phyloP scores from a whole-genome alignment of 1,284 basidiomycete genomes.

The Phylloboletellus chloephorus region DNA sequence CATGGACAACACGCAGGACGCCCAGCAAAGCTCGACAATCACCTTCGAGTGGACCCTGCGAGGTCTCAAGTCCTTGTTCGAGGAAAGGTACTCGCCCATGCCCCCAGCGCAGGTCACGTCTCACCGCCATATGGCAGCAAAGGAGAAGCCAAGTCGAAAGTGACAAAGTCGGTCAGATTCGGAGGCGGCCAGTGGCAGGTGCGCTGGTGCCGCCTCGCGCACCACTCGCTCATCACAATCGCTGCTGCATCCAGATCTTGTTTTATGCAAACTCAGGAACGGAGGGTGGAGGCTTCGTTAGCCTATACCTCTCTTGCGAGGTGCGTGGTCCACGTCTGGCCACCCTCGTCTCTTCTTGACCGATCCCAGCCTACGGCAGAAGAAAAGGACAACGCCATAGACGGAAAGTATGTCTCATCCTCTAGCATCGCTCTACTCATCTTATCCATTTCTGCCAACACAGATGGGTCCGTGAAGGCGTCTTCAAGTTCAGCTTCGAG shows the following conservation, averaged over 20 bases:
- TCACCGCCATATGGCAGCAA: constrained; percentile 35
- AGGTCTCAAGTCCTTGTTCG: constrained; percentile 65
- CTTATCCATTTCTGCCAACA: background rate
- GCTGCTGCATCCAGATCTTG: constrained; percentile 46
- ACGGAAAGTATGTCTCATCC: constrained; percentile 47
- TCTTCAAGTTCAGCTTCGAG: constrained; percentile 82
- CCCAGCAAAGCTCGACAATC: constrained; percentile 53
- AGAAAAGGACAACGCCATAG: constrained; percentile 63
- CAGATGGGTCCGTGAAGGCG: constrained; percentile 79
- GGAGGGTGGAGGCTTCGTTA: constrained; percentile 50
- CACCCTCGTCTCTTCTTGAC: constrained; percentile 13
- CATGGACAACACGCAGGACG: constrained; percentile 28
- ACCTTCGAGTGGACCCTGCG: constrained; percentile 74
- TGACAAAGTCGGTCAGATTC: constrained; percentile 60
- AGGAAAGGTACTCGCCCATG: constrained; percentile 46
- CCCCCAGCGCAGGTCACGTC: background rate
- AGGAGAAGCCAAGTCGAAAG: constrained; percentile 67
- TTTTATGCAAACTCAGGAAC: constrained; percentile 80
- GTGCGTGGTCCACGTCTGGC: constrained; percentile 37
- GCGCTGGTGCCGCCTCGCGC: background rate
- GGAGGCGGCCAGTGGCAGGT: constrained; percentile 72
- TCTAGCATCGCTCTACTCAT: background rate
- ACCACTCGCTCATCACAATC: background rate
- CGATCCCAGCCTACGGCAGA: constrained; percentile 59
- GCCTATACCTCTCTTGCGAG: constrained; percentile 77